Conservation (phyloP, 1,284 basidiomycete genomes). For the Coniferiporia weirii region DNA sequence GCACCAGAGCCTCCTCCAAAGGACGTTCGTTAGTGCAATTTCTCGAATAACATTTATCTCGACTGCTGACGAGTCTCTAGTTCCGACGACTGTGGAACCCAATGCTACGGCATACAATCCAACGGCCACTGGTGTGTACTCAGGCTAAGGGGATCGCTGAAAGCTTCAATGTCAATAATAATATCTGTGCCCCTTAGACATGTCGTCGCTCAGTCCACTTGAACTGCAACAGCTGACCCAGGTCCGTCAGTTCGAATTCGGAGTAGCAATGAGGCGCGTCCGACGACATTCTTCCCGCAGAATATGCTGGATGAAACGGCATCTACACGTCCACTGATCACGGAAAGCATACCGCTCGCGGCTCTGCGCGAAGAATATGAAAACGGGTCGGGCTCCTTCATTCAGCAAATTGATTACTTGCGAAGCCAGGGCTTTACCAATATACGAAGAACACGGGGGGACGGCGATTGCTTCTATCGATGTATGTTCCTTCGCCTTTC, state of each 20-base stretch:
- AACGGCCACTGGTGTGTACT: background rate
- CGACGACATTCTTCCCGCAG: conserved; percentile 26
- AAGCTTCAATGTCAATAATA: background rate
- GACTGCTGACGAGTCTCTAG: background rate
- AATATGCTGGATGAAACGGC: conserved; percentile 45
- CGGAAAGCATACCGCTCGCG: conserved; percentile 41
- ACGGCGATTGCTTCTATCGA: conserved; percentile 47
- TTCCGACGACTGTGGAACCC: background rate
- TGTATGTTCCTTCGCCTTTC: conserved; percentile 32
- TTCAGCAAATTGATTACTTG: conserved; percentile 64
- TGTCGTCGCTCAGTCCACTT: conserved; percentile 29
- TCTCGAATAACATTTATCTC: background rate
- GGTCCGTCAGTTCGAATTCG: conserved; percentile 23
- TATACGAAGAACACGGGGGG: conserved; percentile 66
- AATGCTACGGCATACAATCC: background rate
- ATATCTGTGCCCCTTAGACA: conserved; percentile 23
- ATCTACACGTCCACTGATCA: conserved; percentile 47
- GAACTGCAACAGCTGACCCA: conserved; percentile 49
- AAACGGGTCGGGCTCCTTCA: conserved; percentile 49
- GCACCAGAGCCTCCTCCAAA: conserved; percentile 12
- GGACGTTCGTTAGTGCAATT: conserved; percentile 9
- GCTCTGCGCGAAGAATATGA: conserved; percentile 62
- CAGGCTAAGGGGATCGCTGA: background rate
- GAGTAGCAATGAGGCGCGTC: background rate
- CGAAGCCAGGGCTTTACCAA: conserved; percentile 49